A percentile compares a stretch with the other conserved stretches of the same genome.
Evolutionary conservation across 2,329 filamentous ascomycete species (phyloP).

Genomic region (Aspergillus nomiae): DNA sequence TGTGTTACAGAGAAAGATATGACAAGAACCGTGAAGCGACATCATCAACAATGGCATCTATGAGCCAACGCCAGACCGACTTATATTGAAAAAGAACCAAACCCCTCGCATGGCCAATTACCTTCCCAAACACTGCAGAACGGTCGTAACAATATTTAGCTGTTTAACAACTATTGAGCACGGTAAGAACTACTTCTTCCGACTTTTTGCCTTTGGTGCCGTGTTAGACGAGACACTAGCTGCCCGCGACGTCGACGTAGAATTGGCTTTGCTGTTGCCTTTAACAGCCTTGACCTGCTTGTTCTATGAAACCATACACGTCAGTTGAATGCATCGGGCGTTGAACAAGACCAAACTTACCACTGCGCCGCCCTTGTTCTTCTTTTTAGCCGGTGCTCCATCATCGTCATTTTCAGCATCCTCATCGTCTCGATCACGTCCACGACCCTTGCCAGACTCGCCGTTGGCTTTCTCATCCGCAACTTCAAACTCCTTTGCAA

Average conservation of each 20-base stretch:
- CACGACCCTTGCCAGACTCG: slow-evolving; percentile 67
- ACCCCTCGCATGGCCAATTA: slow-evolving; percentile 16
- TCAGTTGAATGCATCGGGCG: slow-evolving; percentile 9
- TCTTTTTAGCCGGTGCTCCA: slow-evolving; percentile 88
- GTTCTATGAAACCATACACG: slow-evolving; percentile 62
- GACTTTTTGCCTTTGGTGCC: slow-evolving; percentile 52
- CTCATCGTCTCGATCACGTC: slow-evolving; percentile 68
- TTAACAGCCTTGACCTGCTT: slow-evolving; percentile 92
- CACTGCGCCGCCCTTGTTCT: slow-evolving; percentile 85
- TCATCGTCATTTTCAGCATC: slow-evolving; percentile 82
- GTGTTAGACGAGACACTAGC: slow-evolving; percentile 81
- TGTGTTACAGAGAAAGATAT: slow-evolving; percentile 13
- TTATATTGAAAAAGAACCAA: slow-evolving; percentile 14
- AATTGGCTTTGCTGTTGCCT: slow-evolving; percentile 71
- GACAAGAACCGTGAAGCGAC: slow-evolving; percentile 6
- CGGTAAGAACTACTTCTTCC: slow-evolving; percentile 47
- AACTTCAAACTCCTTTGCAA: slow-evolving; percentile 91
- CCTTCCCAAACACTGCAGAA: slow-evolving; percentile 17
- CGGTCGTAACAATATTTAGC: slow-evolving; percentile 14
- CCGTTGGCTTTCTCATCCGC: slow-evolving; percentile 55
- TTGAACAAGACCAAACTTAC: slow-evolving; percentile 53
- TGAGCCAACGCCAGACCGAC: slow-evolving; percentile 25
- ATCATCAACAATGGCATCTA: slow-evolving; percentile 18
- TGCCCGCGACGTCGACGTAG: slow-evolving; percentile 76
- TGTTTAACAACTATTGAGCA: slow-evolving; percentile 3